Evolutionary conservation across 192 early-diverging fungal genomes (phyloP).

Genomic region (Rhizophlyctis rosea): DNA sequence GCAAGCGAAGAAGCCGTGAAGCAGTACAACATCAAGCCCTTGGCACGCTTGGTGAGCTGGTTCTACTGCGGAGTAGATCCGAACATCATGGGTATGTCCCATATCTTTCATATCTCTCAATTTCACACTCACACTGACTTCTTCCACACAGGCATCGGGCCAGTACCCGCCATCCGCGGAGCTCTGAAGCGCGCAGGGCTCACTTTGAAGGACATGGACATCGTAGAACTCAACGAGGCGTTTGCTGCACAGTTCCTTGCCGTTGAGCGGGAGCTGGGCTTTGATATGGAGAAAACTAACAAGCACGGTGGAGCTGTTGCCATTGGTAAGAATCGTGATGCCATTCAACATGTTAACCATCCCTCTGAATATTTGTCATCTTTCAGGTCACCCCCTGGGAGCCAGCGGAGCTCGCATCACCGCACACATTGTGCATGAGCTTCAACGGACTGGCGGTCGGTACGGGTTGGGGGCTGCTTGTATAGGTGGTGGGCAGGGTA

Average conservation of each 20-base stretch:
- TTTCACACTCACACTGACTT: constrained; percentile 4
- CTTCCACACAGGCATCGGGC: constrained; percentile 67
- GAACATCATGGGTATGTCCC: constrained; percentile 76
- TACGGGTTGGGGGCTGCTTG: constrained; percentile 93
- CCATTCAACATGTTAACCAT: not conserved
- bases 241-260: constrained; percentile 91
- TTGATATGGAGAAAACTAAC: constrained; percentile 78
- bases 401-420: constrained; percentile 95
- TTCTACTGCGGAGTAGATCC: constrained; percentile 86
- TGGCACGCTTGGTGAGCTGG: constrained; percentile 85
- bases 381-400: constrained; percentile 83
- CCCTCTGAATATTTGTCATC: not conserved
- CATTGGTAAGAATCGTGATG: no score
- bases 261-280: constrained; percentile 82
- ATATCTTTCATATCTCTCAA: constrained; percentile 5
- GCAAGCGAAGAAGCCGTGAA: constrained; percentile 84
- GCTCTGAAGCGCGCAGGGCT: constrained; percentile 81
- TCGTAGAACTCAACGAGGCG: constrained; percentile 98
- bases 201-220: constrained; percentile 76
- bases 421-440: constrained; percentile 78
- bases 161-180: constrained; percentile 83
- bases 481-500: constrained; percentile 92
- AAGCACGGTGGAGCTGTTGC: constrained; percentile 91
- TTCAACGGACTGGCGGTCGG: constrained; percentile 76
- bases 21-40: constrained; percentile 71